Evolutionary conservation across 2,329 filamentous ascomycete genomes (phyloP).

Genomic region (Cercospora sp.): DNA sequence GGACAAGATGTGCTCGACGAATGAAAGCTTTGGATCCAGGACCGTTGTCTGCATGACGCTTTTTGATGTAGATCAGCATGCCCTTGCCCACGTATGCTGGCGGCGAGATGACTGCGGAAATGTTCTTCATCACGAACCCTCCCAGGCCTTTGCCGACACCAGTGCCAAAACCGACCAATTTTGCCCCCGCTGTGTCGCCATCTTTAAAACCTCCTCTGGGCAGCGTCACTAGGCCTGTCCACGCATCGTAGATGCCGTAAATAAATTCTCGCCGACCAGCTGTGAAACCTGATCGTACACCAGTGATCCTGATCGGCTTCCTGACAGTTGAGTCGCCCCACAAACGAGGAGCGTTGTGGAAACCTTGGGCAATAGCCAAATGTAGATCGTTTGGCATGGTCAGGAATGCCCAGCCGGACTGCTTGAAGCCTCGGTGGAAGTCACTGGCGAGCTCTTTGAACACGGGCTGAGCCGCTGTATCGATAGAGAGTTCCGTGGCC

Average conservation of each 20-base stretch:
- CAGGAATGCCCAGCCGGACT: conserved; percentile 73
- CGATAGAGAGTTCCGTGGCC: conserved; percentile 33
- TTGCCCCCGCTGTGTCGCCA: conserved; percentile 32
- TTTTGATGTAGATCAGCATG: conserved; percentile 74
- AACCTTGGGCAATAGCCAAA: conserved; percentile 77
- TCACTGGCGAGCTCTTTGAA: conserved; percentile 53
- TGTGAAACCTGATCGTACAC: conserved; percentile 70
- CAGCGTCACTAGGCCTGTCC: conserved; percentile 78
- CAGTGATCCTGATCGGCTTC: conserved; percentile 74
- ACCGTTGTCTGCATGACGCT: conserved; percentile 39
- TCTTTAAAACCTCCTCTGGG: conserved; percentile 69
- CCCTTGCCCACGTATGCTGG: conserved; percentile 84
- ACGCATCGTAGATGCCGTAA: conserved; percentile 75
- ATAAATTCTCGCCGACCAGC: conserved; percentile 65
- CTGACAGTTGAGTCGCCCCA: conserved; percentile 83
- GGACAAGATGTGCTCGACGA: conserved; percentile 36
- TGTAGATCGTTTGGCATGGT: conserved; percentile 85
- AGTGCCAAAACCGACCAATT: conserved; percentile 35
- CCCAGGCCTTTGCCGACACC: conserved; percentile 83
- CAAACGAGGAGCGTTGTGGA: conserved; percentile 80
- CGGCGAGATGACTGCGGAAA: conserved; percentile 63
- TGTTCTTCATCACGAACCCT: conserved; percentile 78
- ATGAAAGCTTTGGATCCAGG: conserved; percentile 35
- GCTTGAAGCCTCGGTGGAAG: conserved; percentile 66
- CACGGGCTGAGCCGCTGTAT: conserved; percentile 32